phyloP scores from a whole-genome alignment of 2,329 filamentous ascomycete genomes.

The Juglanconis oblonga region DNA sequence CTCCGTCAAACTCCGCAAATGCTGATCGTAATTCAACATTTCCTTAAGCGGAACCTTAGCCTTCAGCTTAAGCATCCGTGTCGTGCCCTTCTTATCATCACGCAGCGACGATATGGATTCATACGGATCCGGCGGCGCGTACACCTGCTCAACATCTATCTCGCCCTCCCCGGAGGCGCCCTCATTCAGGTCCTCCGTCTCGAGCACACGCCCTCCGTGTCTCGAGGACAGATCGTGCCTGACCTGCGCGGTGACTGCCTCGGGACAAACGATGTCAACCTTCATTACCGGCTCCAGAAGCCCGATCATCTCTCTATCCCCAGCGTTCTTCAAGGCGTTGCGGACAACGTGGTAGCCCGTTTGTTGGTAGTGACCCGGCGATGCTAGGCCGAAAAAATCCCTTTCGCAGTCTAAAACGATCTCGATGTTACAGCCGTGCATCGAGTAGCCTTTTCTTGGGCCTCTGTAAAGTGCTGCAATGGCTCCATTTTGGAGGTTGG shows the following conservation, averaged over 20 bases:
- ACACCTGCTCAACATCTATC: slow-evolving; percentile 74
- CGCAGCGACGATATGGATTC: slow-evolving; percentile 56
- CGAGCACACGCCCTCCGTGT: slow-evolving; percentile 72
- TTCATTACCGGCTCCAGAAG: slow-evolving; percentile 95
- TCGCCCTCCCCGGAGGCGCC: slow-evolving; percentile 26
- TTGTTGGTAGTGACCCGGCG: slow-evolving; percentile 67
- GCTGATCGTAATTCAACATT: slow-evolving; percentile 92
- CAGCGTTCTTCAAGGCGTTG: slow-evolving; percentile 62
- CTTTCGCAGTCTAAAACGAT: slow-evolving; percentile 64
- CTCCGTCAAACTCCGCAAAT: slow-evolving; percentile 82
- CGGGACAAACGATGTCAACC: slow-evolving; percentile 81
- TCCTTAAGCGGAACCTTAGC: slow-evolving; percentile 91
- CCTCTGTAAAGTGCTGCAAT: slow-evolving; percentile 82
- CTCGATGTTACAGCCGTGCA: slow-evolving; percentile 72
- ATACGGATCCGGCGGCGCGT: slow-evolving; percentile 84
- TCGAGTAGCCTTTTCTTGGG: slow-evolving; percentile 73
- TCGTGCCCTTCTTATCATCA: slow-evolving; percentile 44
- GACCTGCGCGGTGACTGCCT: slow-evolving; percentile 74
- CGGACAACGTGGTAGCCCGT: slow-evolving; percentile 62
- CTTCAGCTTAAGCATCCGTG: slow-evolving; percentile 62
- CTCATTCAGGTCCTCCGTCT: slow-evolving; percentile 56
- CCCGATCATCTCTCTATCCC: slow-evolving; percentile 51
- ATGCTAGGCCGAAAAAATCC: slow-evolving; percentile 65
- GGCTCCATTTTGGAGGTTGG: slow-evolving; percentile 72
- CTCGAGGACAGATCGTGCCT: slow-evolving; percentile 76